Evolutionary conservation across 164 flowering plant genomes (phyloP), one percentile per base, ranked within the genome.

Genomic region (Liriodendron chinense): DNA sequence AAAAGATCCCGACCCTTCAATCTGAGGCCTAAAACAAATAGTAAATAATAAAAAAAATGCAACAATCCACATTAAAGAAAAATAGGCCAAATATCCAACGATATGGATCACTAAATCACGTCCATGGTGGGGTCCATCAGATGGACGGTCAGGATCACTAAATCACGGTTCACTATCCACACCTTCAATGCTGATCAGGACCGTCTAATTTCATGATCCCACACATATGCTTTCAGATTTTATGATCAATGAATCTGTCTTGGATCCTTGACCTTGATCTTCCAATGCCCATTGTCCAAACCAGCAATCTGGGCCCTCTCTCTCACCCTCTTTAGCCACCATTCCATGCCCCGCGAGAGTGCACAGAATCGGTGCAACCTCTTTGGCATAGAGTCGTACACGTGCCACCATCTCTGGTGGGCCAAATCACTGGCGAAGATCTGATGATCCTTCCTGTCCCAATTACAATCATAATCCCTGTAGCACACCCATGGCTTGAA

Each of bases 401-500:
- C 88, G 49, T 72, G 10, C 98, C 98, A 92, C 98, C 98, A 92
- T 75, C 49, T 75, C 76, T 68, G 7, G 65, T 93, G 88, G 12
- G 89, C 94, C 1, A 78, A 69, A 64, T 93, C 90, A 66, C 92
- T 92, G 0, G 97, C 97, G 80, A 80, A 92, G 0, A 10, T 6
- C 13, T 75, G 83, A 22, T 73, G 84, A 4, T 76, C 74, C 73
- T 2, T 13, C 72, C 9, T 61, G 47, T 92, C 93, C 98, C 98
- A 93, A 47, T 93, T 93, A 47, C 97, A 95, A 59, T 95, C 98
- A 75, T 90, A 90, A 69, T 95, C 98, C 65, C 81, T 86, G 47
- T 90, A 89, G 73, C 98, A 95, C 83, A 76, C 71, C 98, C 98
- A 95, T 14, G 96, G 98, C 86, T 95, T 95, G 76, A 82, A 43